Evolutionary conservation across 176 grass and related monocot species (phyloP).

Genomic region (Echinochloa phyllopogon): DNA sequence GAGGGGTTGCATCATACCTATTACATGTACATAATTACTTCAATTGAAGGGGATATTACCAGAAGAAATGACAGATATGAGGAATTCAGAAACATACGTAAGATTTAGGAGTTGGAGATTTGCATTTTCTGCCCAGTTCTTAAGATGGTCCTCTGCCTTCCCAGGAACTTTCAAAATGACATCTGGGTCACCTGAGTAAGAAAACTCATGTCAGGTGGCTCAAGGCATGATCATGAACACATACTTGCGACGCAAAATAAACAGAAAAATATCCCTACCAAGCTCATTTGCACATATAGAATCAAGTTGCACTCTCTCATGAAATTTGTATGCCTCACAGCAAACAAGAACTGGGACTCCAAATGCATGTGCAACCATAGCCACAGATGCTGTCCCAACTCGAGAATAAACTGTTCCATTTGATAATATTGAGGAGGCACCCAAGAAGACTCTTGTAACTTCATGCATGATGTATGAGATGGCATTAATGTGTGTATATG

Average conservation of each 20-base stretch:
- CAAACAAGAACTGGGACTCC: constrained; percentile 87
- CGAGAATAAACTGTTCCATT: constrained; percentile 96
- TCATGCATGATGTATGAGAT: constrained; percentile 97
- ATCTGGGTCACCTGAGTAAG: constrained; percentile 86
- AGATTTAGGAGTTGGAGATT: constrained; percentile 97
- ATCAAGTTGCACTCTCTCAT: constrained; percentile 96
- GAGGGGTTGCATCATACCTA: constrained; percentile 94
- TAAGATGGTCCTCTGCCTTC: constrained; percentile 66
- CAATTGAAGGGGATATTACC: background rate
- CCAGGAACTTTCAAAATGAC: constrained; percentile 73
- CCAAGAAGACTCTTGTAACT: constrained; percentile 86
- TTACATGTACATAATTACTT: constrained; percentile 52
- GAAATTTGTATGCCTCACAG: constrained; percentile 95
- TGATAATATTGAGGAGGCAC: constrained; percentile 80
- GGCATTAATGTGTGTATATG: constrained; percentile 91
- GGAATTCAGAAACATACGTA: constrained; percentile 53
- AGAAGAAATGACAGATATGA: constrained; percentile 12
- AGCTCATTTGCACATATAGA: constrained; percentile 97
- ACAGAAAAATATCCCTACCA: constrained; percentile 45
- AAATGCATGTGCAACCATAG: constrained; percentile 92
- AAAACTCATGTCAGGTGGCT: constrained; percentile 27
- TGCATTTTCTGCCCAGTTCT: constrained; percentile 71
- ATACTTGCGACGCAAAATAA: background rate
- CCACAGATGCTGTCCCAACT: constrained; percentile 90
- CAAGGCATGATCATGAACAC: background rate